Evolutionary conservation across 106 monocot genomes (phyloP), one percentile per base, ranked within the genome.

Genomic region (Amphibolis antarctica): DNA sequence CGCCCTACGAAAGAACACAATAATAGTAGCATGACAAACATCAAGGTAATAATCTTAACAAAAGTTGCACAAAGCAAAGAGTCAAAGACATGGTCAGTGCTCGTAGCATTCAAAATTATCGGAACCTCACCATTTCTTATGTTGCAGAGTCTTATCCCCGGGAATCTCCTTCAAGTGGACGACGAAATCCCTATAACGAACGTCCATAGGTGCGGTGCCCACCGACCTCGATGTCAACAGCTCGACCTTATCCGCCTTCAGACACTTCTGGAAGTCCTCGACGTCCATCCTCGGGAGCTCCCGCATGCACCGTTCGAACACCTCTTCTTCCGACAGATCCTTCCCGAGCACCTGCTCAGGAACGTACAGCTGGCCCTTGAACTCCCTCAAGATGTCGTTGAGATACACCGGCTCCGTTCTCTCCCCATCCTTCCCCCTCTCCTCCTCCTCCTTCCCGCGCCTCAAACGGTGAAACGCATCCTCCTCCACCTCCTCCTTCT

Each of bases 311-410:
- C 70, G 78, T 42, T 82, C 82, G 46, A 89, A 89, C 55, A 76
- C 78, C 65, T 80, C 89, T 65, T 85, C 89, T 45, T 89, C 89
- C 6, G 82, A 85, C 51, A 85, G 62, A 10, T 64, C 76, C 45
- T 56, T 65, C 54, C 28, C 65, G 53, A 89, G 79, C 26, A 89
- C 80, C 72, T 82, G 85, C 65, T 85, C 89, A 0, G 89, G 89
- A 28, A 89, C 89, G 44, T 89, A 89, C 11, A 89, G 80, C 42
- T 78, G 29, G 36, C 89, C 89, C 66, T 78, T 89, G 62, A 80
- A 89, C 50, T 85, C 89, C 73, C 80, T 75, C 20, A 89, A 62
- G 11, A 89, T 69, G 45, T 89, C 85, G 64, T 80, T 80, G 3
- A 89, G 78, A 66, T 89, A 80, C 62, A 89, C 85, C 9, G 75